These are phyloP conservation scores for Pugionium cornutum DNA, from an alignment of 345 rosid genomes.

Conservation along the genomic window DNA sequence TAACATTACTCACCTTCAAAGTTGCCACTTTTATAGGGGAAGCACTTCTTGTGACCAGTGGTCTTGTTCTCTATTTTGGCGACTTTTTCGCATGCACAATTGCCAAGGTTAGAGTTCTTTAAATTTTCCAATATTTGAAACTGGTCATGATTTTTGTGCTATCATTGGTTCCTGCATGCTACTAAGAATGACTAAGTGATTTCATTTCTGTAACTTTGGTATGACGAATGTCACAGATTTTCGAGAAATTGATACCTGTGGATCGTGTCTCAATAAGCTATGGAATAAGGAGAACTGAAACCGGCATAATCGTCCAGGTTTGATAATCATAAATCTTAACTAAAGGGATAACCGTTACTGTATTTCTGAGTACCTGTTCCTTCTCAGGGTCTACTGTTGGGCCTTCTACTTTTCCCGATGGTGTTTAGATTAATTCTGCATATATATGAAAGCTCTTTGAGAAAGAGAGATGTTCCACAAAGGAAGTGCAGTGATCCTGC, in stretches of 20 bases:
- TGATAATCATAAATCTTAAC: conserved; percentile 6
- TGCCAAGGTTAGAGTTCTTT: conserved; percentile 53
- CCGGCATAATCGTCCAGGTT: conserved; percentile 77
- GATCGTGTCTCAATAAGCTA: conserved; percentile 51
- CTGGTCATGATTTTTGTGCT: conserved; percentile 18
- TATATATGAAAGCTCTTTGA: conserved; percentile 36
- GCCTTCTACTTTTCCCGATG: conserved; percentile 73
- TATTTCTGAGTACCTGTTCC: conserved; percentile 12
- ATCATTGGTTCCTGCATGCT: conserved; percentile 19
- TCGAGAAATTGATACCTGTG: conserved; percentile 44
- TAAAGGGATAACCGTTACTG: conserved; percentile 21
- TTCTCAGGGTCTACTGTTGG: conserved; percentile 75
- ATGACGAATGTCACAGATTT: conserved; percentile 45
- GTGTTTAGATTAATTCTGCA: conserved; percentile 54
- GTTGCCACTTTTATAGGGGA: conserved; percentile 57
- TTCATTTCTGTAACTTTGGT: conserved; percentile 1
- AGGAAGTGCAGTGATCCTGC: conserved; percentile 44
- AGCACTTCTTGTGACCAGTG: conserved; percentile 73
- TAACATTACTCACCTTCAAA: background rate
- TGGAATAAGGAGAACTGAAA: conserved; percentile 74
- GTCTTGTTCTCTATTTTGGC: conserved; percentile 87
- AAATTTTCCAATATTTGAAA: conserved; percentile 22
- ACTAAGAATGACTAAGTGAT: background rate
- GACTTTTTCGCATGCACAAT: conserved; percentile 79
- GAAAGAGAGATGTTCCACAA: conserved; percentile 32